Evolutionary conservation across 495 filamentous ascomycete genomes (phyloP).

Genomic region (Stereocaulon alpinum): DNA sequence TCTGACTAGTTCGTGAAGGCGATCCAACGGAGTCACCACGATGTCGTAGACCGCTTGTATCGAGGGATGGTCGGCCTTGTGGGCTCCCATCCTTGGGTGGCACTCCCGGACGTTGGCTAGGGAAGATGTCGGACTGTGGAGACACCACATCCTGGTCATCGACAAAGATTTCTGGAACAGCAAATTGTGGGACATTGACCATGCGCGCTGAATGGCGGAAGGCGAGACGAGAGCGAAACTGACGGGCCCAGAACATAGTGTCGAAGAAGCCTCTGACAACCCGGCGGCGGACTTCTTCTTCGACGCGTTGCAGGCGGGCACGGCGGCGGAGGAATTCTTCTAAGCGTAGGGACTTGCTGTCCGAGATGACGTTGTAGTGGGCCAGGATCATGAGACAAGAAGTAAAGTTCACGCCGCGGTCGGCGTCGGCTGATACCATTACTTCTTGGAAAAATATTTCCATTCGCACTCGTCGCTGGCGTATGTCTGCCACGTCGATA

Average conservation of each 20-base stretch:
- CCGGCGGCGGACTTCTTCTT: slow-evolving; percentile 83
- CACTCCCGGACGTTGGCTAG: slow-evolving; percentile 6
- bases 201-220: slow-evolving; percentile 60
- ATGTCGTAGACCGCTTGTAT: slow-evolving; percentile 21
- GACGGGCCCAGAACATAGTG: slow-evolving; percentile 79
- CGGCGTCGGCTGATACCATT: slow-evolving; percentile 80
- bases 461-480: slow-evolving; percentile 60
- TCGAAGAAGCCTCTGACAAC: slow-evolving; percentile 93
- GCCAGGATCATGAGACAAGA: slow-evolving; percentile 93
- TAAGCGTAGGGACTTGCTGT: slow-evolving; percentile 86
- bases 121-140: slow-evolving; percentile 16
- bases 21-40: slow-evolving; percentile 18
- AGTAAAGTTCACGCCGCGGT: slow-evolving; percentile 84
- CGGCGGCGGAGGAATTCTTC: slow-evolving; percentile 93
- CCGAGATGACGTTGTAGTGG: slow-evolving; percentile 97
- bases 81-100: slow-evolving; percentile 14
- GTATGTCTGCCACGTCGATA: slow-evolving; percentile 68
- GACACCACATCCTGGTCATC: slow-evolving; percentile 51
- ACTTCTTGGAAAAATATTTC: slow-evolving; percentile 95
- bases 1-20: slow-evolving; percentile 30
- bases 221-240: slow-evolving; percentile 64
- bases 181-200: slow-evolving; percentile 66
- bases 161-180: slow-evolving; percentile 83
- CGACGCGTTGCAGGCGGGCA: slow-evolving; percentile 84
- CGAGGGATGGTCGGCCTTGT: slow-evolving; percentile 23